Evolutionary conservation across 2,329 filamentous ascomycete genomes (phyloP), one percentile per base, ranked within the genome.

Genomic region (Ampelomyces quisqualis): DNA sequence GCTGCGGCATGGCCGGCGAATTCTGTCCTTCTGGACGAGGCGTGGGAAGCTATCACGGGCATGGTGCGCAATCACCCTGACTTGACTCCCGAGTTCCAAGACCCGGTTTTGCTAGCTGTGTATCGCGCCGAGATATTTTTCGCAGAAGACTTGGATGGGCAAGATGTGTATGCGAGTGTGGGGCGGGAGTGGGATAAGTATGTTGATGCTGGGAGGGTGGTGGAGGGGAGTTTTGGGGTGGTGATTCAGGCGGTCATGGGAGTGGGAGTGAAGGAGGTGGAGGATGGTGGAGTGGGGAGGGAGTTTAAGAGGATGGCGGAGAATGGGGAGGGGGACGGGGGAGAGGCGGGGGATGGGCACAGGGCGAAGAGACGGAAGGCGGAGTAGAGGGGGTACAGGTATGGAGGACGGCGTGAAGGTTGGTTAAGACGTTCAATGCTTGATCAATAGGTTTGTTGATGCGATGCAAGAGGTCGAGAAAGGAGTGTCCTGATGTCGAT

Each of bases 101-200:
- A 50, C 9, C 46, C 49, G 13, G 28, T 54, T 2, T 24, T 56
- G 9, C 24, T 57, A 9, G 45, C 47, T 2, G 21, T 56, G 4
- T 40, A 34, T 26, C 14, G 41, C 18, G 35, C 15, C 2, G 22
- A 19, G 26, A 11, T 43, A 8, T 24, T 48, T 19, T 37, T 49
- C 7, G 38, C 34, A 2, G 19, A 36, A 3, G 31, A 34, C 4
- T 4, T 46, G 11, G 24, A 13, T 8, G 30, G 32, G 5, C n/a
- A 20, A 9, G 22, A 26, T 7, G 32, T 51, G 34, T 48, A 47
- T 11, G 33, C 36, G 34, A 24, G 8, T 18, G 47, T 50, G 11
- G 47, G 36, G 14, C 27, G 42, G 34, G 43, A 53, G 29, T 57
- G 55, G 49, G 47, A 57, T 39, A n/a, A 9, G 22, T 38, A 19